phyloP scores from a whole-genome alignment of 225 moss, liverwort and hornwort species.

The Ulota crispa region DNA sequence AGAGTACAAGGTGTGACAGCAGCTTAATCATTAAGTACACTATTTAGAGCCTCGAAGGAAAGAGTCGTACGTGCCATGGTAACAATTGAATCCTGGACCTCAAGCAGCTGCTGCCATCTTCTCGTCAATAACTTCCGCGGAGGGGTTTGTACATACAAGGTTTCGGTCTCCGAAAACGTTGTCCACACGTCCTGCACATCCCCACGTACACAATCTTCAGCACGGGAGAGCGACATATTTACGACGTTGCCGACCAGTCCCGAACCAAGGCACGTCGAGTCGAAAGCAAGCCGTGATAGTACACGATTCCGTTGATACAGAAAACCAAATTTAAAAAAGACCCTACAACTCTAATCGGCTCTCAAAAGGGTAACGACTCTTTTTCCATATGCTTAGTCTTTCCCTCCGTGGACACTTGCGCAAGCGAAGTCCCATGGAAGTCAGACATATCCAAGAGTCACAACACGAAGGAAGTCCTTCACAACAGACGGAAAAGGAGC shows the following conservation, averaged over 20 bases:
- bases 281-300: background rate
- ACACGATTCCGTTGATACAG: background rate
- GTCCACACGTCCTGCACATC: slow-evolving; percentile 78
- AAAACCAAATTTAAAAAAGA: background rate
- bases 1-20: slow-evolving; percentile 32
- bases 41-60: slow-evolving; percentile 13
- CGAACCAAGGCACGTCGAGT: background rate
- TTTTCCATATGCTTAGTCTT: background rate
- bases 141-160: slow-evolving; percentile 85
- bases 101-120: slow-evolving; percentile 67
- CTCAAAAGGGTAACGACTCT: background rate
- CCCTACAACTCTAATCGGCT: background rate
- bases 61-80: background rate
- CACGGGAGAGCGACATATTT: background rate
- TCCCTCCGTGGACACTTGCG: background rate
- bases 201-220: slow-evolving; percentile 26
- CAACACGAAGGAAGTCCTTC: background rate
- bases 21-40: slow-evolving; percentile 22
- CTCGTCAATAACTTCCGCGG: slow-evolving; percentile 71
- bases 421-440: background rate
- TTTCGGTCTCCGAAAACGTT: slow-evolving; percentile 94
- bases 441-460: background rate
- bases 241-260: background rate
- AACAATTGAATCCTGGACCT: slow-evolving; percentile 17
- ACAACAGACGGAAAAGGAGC: background rate